Conservation (phyloP, 495 filamentous ascomycete genomes). For the Daldinia childiae region DNA sequence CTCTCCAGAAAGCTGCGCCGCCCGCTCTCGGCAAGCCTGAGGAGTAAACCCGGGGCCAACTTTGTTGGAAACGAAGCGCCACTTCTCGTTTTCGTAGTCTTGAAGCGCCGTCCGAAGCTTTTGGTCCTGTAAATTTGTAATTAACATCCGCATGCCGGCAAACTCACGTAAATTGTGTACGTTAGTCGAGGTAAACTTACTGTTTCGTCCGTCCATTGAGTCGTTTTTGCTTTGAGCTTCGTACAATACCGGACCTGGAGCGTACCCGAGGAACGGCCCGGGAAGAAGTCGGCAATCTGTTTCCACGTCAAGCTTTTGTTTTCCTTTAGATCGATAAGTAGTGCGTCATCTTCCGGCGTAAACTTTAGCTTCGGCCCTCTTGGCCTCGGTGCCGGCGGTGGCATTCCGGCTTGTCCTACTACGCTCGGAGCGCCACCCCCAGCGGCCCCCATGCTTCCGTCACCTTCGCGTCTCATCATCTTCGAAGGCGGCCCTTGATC, state of each 20-base stretch:
- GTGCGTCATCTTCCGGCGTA: conserved; percentile 84
- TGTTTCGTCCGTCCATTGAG: conserved; percentile 91
- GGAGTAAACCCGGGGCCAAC: conserved; percentile 87
- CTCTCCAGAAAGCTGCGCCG: conserved; percentile 62
- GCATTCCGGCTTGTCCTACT: conserved; percentile 86
- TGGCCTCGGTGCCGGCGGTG: conserved; percentile 75
- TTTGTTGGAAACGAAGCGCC: conserved; percentile 87
- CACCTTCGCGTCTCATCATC: conserved; percentile 62
- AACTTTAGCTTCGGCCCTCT: conserved; percentile 89
- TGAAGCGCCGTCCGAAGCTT: conserved; percentile 80
- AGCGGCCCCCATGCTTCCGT: conserved; percentile 52
- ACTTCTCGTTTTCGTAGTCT: conserved; percentile 90
- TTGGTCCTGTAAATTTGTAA: conserved; percentile 66
- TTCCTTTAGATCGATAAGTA: conserved; percentile 89
- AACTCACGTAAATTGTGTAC: conserved; percentile 8
- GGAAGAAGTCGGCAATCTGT: conserved; percentile 94
- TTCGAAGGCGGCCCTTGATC: conserved; percentile 68
- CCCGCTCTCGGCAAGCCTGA: conserved; percentile 83
- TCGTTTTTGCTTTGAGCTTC: conserved; percentile 89
- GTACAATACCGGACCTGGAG: conserved; percentile 94
- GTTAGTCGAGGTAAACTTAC: conserved; percentile 62
- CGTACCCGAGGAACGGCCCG: conserved; percentile 85
- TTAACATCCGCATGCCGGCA: conserved; percentile 33
- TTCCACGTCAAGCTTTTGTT: conserved; percentile 94
- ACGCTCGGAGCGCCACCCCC: conserved; percentile 69